Base-by-base conservation (phyloP, 768 basidiomycete genomes). In the Psilocybe subaeruginosa region DNA sequence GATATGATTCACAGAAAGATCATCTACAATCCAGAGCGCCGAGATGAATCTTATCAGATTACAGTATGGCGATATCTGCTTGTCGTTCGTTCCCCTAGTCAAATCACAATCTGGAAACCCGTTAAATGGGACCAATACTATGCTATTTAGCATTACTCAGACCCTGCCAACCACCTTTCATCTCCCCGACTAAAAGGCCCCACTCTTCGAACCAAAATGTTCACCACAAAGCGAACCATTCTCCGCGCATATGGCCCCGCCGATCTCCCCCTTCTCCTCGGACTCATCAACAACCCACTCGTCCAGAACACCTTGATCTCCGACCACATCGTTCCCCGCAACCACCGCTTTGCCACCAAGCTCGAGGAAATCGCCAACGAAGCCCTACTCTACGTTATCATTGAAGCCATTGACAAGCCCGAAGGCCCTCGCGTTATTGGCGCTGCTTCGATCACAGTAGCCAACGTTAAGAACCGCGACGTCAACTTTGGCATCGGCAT, bases 381-480 rank as follows among this genome's bases (percentile, higher is more conserved):
- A n/a, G 41, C 41, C 41, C 41, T 43, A 11, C 41, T 43, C 14
- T 43, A 43, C n/a, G 41, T 43, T 12, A 43, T 43, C 14, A 43
- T 43, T 12, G 54, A 64, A n/a, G 64, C 59, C 7, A 64, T 56
- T 29, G 64, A 70, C 56, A 70, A 64, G 14, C 54, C 57, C 27
- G 54, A 60, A 19, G 57, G 35, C 12, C 71, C 68, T 23, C 56
- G 69, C 35, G 66, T 73, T 19, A 57, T 63, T 14, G 66, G 64
- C 55, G 64, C 63, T 54, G 64, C 46, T 23, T 59, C 54, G 41
- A 57, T 64, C 33, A 62, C 51, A 37, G 54, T 49, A 14, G 61
- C 67, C 39, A 64, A 66, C 39, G 45, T 63, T 1, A 73, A 71
- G 61, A 73, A 75, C 45, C 62, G 70, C 29, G 68, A 71, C 47